phyloP scores from a whole-genome alignment of 2,329 filamentous ascomycete genomes.

The Cladosporium sp. region DNA sequence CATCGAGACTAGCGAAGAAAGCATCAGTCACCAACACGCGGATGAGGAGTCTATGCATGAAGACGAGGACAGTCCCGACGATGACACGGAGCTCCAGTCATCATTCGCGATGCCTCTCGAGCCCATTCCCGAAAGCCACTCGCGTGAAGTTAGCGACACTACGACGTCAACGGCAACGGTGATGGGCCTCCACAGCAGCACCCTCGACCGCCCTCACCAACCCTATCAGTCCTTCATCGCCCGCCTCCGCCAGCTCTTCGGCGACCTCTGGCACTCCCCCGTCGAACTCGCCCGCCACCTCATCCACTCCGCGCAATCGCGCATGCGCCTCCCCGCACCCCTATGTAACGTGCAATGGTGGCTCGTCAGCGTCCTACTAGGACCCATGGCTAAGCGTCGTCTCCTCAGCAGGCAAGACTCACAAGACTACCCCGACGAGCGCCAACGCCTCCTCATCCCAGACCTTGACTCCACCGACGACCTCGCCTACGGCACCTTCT shows the following conservation, averaged over 20 bases:
- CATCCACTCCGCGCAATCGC: constrained; percentile 24
- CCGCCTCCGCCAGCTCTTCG: constrained; percentile 23
- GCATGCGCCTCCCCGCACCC: constrained; percentile 25
- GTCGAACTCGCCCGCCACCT: constrained; percentile 28
- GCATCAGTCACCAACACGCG: not conserved
- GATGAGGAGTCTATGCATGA: not conserved
- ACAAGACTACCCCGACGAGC: not conserved
- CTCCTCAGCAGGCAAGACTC: constrained; percentile 8
- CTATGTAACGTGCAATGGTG: constrained; percentile 32
- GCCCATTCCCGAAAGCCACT: constrained; percentile 9
- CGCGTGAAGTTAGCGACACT: constrained; percentile 4
- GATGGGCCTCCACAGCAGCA: not conserved
- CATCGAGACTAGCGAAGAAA: not conserved
- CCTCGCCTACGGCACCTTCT: constrained; percentile 24
- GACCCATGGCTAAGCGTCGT: constrained; percentile 33
- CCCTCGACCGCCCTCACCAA: not conserved
- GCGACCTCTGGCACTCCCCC: constrained; percentile 26
- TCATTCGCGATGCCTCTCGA: constrained; percentile 1
- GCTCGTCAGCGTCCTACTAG: constrained; percentile 28
- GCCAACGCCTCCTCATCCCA: not conserved
- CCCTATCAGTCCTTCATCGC: constrained; percentile 10
- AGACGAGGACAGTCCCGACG: not conserved
- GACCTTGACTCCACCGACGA: constrained; percentile 10
- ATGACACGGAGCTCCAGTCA: constrained; percentile 5
- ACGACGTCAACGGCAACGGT: constrained; percentile 6